These are phyloP conservation scores for Phlebiopsis gigantea DNA, from an alignment of 768 basidiomycete genomes.

Conservation along the genomic window DNA sequence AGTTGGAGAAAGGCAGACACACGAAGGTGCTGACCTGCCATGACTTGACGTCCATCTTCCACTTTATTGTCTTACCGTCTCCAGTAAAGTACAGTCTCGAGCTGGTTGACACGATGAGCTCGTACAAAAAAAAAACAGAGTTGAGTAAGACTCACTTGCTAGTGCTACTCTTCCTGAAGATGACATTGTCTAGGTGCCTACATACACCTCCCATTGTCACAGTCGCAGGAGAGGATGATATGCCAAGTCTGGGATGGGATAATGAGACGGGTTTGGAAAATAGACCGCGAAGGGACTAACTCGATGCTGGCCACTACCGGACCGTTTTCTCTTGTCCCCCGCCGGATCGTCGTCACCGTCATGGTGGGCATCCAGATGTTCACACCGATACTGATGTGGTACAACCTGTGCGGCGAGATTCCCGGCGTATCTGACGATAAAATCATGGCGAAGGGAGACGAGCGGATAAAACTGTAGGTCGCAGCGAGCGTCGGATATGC, in stretches of 20 bases:
- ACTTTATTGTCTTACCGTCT: constrained; percentile 17
- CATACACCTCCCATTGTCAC: constrained; percentile 15
- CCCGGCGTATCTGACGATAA: constrained; percentile 8
- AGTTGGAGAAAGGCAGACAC: not conserved
- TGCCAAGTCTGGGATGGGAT: constrained; percentile 11
- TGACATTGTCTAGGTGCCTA: constrained; percentile 13
- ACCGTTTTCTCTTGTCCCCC: constrained; percentile 17
- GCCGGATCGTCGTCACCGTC: constrained; percentile 17
- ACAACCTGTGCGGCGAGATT: constrained; percentile 5
- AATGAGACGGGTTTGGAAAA: not conserved
- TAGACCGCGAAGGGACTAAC: constrained; percentile 13
- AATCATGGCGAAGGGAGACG: constrained; percentile 20
- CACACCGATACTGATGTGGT: constrained; percentile 19
- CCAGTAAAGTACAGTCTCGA: constrained; percentile 18
- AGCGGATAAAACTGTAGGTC: constrained; percentile 17
- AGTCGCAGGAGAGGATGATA: constrained; percentile 10
- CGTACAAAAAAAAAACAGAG: not conserved
- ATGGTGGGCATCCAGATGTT: constrained; percentile 21
- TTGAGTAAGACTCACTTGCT: constrained; percentile 15
- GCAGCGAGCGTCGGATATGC: constrained; percentile 11
- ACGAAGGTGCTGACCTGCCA: constrained; percentile 18
- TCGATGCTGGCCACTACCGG: constrained; percentile 20
- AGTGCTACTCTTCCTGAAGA: constrained; percentile 12
- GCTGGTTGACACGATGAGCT: constrained; percentile 9
- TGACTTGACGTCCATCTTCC: constrained; percentile 15